A percentile compares a stretch with the other conserved stretches of the same genome.
Conservation (phyloP, 768 basidiomycete genomes). For the Phallus indusiatus region DNA sequence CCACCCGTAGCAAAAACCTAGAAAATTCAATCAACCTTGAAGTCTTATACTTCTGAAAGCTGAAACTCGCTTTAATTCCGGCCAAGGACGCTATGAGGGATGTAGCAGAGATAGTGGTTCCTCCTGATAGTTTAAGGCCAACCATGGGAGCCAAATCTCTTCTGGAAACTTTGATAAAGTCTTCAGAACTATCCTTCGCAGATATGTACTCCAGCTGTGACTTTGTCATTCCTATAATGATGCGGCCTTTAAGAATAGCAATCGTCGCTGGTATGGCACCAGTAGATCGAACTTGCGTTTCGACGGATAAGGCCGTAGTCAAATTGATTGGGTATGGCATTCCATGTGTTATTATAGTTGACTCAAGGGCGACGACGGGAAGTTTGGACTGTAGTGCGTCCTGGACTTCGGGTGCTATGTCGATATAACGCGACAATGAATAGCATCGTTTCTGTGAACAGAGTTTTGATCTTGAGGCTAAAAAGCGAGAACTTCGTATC, state of each 20-base stretch:
- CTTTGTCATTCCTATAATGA: slow-evolving; percentile 74
- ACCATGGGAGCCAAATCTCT: slow-evolving; percentile 76
- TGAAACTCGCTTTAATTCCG: neutral
- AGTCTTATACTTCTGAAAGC: slow-evolving; percentile 11
- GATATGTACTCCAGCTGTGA: slow-evolving; percentile 63
- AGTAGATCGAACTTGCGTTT: slow-evolving; percentile 59
- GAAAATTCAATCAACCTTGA: neutral
- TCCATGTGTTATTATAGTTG: slow-evolving; percentile 87
- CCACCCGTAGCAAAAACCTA: slow-evolving; percentile 90
- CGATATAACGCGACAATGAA: slow-evolving; percentile 29
- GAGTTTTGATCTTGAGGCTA: neutral
- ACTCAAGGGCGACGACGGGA: slow-evolving; percentile 87
- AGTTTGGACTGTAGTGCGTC: slow-evolving; percentile 57
- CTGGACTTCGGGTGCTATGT: slow-evolving; percentile 76
- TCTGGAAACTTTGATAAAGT: slow-evolving; percentile 57
- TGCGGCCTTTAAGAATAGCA: slow-evolving; percentile 68
- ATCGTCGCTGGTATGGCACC: slow-evolving; percentile 89
- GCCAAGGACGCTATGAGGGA: slow-evolving; percentile 24
- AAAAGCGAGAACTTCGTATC: neutral
- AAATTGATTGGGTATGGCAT: slow-evolving; percentile 76
- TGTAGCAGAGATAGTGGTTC: slow-evolving; percentile 41
- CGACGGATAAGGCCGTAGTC: slow-evolving; percentile 60
- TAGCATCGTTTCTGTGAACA: neutral
- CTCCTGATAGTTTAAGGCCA: slow-evolving; percentile 61
- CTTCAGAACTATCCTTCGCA: slow-evolving; percentile 32